Base-by-base conservation (phyloP, 163 green algal species). In the Volvox carteri region DNA sequence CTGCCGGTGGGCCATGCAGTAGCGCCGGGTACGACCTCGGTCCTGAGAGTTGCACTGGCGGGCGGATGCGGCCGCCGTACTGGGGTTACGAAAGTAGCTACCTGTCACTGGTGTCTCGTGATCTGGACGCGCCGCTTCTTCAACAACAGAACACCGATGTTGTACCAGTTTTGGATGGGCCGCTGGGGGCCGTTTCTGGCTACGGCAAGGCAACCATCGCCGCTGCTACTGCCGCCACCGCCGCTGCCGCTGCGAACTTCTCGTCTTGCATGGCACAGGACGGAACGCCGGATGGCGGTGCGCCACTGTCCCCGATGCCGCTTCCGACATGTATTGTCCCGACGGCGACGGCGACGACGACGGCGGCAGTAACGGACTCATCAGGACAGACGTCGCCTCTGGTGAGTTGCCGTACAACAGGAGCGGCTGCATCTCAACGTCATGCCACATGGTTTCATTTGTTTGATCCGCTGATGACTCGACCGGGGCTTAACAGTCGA, bases 31-130 rank as follows among this genome's bases (percentile, higher is more conserved):
- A 44, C 50, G 54, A 33, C 37, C 28, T 21, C 39, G 30, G 19
- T 19, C 1, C 19, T 7, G 44, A 62, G 0, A 14, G 41, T n/a
- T 19, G 35, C 21, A 1, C 8, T 16, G 65, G 16, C 7, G 37
- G 1, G 16, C 42, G 41, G 16, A n/a, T 14, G 1, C n/a, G 62
- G 44, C 19, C 39, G 12, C 28, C 65, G 16, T 75, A 58, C 37
- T 86, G 79, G 79, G n/a, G 16, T 42, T 86, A 86, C 79, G 79
- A 86, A 19, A 86, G 60, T 42, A 73, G 42, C 5, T 78, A 54
- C 62, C 39, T 86, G 42, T 78, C 79, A 30, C 8, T 78, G 62
- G 39, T 7, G 6, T 78, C 60, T 12, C 42, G 79, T 7, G 79
- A 86, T 30, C 42, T 78, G 16, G 60, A 86, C n/a, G 60, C 73